A percentile compares a stretch with the other conserved stretches of the same genome.
Conservation (phyloP, 768 basidiomycete species). For the Suillus paluster region DNA sequence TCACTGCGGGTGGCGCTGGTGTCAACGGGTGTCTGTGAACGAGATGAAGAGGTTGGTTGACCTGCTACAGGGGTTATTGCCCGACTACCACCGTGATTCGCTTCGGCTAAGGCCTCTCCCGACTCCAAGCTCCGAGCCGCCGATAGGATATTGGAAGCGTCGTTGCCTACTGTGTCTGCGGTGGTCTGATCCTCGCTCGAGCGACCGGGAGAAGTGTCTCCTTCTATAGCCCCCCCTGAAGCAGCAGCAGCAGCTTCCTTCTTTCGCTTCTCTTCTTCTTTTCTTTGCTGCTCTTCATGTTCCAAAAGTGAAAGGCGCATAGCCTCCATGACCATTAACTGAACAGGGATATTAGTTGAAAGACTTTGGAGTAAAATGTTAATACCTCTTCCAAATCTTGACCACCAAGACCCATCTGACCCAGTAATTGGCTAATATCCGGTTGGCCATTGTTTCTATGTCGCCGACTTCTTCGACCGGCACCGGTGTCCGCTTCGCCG, state of each 20-base stretch:
- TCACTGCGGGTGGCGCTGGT: slow-evolving; percentile 31
- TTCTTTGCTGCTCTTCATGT: slow-evolving; percentile 91
- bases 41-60: slow-evolving; percentile 39
- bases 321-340: slow-evolving; percentile 99
- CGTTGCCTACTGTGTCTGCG: slow-evolving; percentile 5
- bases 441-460: slow-evolving; percentile 52
- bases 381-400: slow-evolving; percentile 92
- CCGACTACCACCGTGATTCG: slow-evolving; percentile 25
- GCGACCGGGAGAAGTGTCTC: slow-evolving; percentile 19
- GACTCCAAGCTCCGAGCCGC: slow-evolving; percentile 15
- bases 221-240: slow-evolving; percentile 32
- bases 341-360: slow-evolving; percentile 18
- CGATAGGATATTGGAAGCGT: slow-evolving; percentile 6
- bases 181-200: slow-evolving; percentile 12
- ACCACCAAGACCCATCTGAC: slow-evolving; percentile 71
- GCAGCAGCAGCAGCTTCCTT: slow-evolving; percentile 40
- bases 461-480: slow-evolving; percentile 53
- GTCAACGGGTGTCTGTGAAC: slow-evolving; percentile 28
- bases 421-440: slow-evolving; percentile 66
- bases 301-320: slow-evolving; percentile 95
- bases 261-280: slow-evolving; percentile 72
- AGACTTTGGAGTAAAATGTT: slow-evolving; percentile 16
- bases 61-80: slow-evolving; percentile 39
- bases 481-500: slow-evolving; percentile 44
- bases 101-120: slow-evolving; percentile 15